phyloP scores from a whole-genome alignment of 2,329 filamentous ascomycete genomes.

The Aspergillus phoenicis region DNA sequence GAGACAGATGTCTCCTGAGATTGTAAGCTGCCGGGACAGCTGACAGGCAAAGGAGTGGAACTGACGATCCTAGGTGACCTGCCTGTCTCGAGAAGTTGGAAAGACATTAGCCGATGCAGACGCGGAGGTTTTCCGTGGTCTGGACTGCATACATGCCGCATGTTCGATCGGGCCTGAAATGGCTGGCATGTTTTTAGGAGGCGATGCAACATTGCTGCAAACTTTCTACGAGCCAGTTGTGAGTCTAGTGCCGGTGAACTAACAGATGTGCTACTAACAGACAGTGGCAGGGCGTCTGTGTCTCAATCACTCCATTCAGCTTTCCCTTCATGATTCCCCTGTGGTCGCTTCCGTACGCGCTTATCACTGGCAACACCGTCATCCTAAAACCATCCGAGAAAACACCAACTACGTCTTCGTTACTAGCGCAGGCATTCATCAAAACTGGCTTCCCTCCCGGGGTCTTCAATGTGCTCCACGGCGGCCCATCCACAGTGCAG shows the following conservation, averaged over 20 bases:
- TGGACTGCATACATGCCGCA: constrained; percentile 31
- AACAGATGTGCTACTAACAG: constrained; percentile 39
- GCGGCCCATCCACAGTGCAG: constrained; percentile 63
- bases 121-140: constrained; percentile 28
- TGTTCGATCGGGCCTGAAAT: constrained; percentile 30
- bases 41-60: background rate
- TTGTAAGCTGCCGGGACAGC: background rate
- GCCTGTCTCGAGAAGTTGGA: constrained; percentile 27
- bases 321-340: constrained; percentile 68
- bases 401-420: constrained; percentile 63
- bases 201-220: constrained; percentile 25
- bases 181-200: constrained; percentile 28
- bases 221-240: constrained; percentile 28
- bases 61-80: constrained; percentile 14
- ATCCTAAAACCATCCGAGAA: constrained; percentile 66
- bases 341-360: constrained; percentile 64
- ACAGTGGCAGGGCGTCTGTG: constrained; percentile 55
- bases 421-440: constrained; percentile 61
- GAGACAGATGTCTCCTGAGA: constrained; percentile 20
- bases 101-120: constrained; percentile 32
- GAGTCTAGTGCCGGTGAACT: background rate
- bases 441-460: constrained; percentile 64
- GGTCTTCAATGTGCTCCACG: constrained; percentile 67
- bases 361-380: constrained; percentile 63
- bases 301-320: constrained; percentile 53